Base-by-base conservation (phyloP, 352 stramenopile genomes). In the Phytophthora foliorum region DNA sequence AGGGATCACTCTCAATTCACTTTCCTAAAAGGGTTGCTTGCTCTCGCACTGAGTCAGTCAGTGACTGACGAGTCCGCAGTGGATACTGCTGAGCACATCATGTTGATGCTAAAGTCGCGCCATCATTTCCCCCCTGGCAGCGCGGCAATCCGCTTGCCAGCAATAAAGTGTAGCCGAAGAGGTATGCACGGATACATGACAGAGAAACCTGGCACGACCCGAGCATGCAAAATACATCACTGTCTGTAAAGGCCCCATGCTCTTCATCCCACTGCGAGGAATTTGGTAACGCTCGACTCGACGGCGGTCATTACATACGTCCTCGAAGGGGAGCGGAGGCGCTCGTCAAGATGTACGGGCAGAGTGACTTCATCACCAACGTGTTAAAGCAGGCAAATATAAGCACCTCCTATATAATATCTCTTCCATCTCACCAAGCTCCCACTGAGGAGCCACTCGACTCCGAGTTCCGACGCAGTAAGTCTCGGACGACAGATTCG, bases 301-400 rank as follows among this genome's bases (percentile, higher is more conserved):
- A 41, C 53, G n/a, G 58, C 6, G 2, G 13, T 5, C 36, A 19
- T 69, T 69, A 69, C 42, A 36, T 53, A 64, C 53, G 38, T 21
- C 29, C 21, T 17, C 27, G 39, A 19, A 52, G 38, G 21, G 17
- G 2, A 52, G 38, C n/a, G 17, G 2, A 38, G 46, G 17, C 60
- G 52, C 59, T 64, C 53, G 62, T 64, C 62, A 69, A 69, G 53
- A 69, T 58, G 62, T 69, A 55, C 19, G 13, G 38, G 38, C 8
- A 58, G 29, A 38, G 21, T 17, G 31, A 46, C 31, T 46, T 57
- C 19, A 57, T 36, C 19, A 27, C 44, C 21, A 27, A 36, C 36
- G 29, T 31, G 19, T 48, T 46, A 48, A 58, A 48, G 51, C 51
- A 58, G n/a, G n/a, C n/a, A n/a, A n/a, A n/a, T n/a, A n/a, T n/a